Evolutionary conservation across 768 basidiomycete species (phyloP).

Genomic region (Lyophyllum atratum): DNA sequence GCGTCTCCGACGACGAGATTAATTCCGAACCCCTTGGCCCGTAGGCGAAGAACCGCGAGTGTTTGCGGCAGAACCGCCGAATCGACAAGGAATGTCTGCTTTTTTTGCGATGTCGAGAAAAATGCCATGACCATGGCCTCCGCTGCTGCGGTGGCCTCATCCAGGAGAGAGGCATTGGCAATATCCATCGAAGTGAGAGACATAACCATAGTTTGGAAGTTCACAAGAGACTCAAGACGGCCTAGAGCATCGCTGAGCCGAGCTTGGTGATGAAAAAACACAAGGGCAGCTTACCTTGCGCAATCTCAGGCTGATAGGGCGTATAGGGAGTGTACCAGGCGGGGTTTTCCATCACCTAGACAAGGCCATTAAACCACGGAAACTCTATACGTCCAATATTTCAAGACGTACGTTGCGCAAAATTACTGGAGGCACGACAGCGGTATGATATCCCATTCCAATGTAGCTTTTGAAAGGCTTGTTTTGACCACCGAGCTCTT

Average conservation of each 20-base stretch:
- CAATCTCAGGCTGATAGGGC: slow-evolving; percentile 95
- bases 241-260: slow-evolving; percentile 44
- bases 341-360: slow-evolving; percentile 88
- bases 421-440: slow-evolving; percentile 94
- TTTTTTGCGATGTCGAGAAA: slow-evolving; percentile 64
- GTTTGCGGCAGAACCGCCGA: slow-evolving; percentile 85
- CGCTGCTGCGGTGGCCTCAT: slow-evolving; percentile 93
- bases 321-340: slow-evolving; percentile 99
- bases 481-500: slow-evolving; percentile 77
- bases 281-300: slow-evolving; percentile 70
- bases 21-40: slow-evolving; percentile 94
- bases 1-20: slow-evolving; percentile 72
- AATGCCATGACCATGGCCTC: slow-evolving; percentile 98
- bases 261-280: background rate
- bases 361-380: background rate
- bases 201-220: slow-evolving; percentile 95
- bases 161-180: slow-evolving; percentile 92
- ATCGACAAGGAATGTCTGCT: slow-evolving; percentile 85
- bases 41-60: slow-evolving; percentile 82
- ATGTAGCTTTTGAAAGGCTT: slow-evolving; percentile 90
- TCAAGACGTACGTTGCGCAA: slow-evolving; percentile 72
- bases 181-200: slow-evolving; percentile 95
- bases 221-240: slow-evolving; percentile 93
- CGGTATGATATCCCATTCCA: slow-evolving; percentile 97
- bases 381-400: background rate